phyloP scores from a whole-genome alignment of 2,329 filamentous ascomycete genomes.

The Trichoderma afroharzianum region DNA sequence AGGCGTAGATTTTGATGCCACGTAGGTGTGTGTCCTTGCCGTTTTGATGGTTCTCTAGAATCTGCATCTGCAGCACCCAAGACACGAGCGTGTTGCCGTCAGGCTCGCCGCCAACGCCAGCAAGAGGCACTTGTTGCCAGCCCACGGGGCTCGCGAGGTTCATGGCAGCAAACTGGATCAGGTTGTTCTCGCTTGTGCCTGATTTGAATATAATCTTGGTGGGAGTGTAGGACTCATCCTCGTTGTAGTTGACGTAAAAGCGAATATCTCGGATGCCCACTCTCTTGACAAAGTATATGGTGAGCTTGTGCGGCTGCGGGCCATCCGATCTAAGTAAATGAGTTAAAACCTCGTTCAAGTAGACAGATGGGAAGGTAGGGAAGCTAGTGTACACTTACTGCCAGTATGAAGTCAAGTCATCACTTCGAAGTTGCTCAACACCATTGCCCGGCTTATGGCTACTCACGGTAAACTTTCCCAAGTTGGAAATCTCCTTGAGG shows the following conservation, averaged over 20 bases:
- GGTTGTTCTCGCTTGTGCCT: conserved; percentile 85
- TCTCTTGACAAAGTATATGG: conserved; percentile 80
- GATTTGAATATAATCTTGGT: conserved; percentile 87
- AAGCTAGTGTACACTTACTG: conserved; percentile 51
- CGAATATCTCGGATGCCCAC: conserved; percentile 74
- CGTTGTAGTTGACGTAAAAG: conserved; percentile 85
- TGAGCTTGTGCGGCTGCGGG: conserved; percentile 76
- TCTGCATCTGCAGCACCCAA: conserved; percentile 84
- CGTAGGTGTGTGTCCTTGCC: conserved; percentile 98
- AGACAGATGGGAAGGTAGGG: background rate
- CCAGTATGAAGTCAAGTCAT: conserved; percentile 73
- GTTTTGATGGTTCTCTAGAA: conserved; percentile 97
- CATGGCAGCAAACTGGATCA: conserved; percentile 83
- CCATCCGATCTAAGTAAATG: conserved; percentile 63
- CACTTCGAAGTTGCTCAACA: conserved; percentile 69
- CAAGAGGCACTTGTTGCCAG: conserved; percentile 80
- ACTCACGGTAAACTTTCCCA: conserved; percentile 79
- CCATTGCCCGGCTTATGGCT: conserved; percentile 78
- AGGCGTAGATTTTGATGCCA: conserved; percentile 79
- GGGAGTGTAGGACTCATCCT: conserved; percentile 95
- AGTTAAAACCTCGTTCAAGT: background rate
- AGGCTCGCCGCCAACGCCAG: conserved; percentile 52
- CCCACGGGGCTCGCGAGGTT: conserved; percentile 74
- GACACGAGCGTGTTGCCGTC: conserved; percentile 75
- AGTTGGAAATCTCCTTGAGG: conserved; percentile 79